Percentiles rank a stretch among this genome's conserved stretches.
Conservation (phyloP, 768 basidiomycete genomes). For the Termitomyces sp. region DNA sequence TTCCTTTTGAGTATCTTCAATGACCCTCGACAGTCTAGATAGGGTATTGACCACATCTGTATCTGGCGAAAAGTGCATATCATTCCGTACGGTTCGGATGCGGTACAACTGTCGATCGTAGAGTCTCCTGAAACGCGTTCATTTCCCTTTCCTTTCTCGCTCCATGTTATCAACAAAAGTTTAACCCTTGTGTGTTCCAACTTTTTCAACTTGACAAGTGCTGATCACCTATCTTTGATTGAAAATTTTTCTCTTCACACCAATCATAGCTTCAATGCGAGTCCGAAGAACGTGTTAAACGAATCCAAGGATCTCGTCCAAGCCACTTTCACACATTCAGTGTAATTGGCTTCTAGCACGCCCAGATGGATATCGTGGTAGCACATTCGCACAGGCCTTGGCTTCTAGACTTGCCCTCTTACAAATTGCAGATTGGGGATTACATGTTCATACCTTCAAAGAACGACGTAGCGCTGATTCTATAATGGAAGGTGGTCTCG, state of each 20-base stretch:
- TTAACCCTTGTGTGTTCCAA: neutral
- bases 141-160: too few species aligned
- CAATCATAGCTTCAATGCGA: neutral
- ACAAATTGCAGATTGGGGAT: neutral
- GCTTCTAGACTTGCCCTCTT: neutral
- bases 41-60: slow-evolving; percentile 8
- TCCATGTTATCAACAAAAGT: neutral
- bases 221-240: neutral
- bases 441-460: neutral
- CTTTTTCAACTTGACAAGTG: neutral
- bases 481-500: neutral
- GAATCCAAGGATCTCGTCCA: neutral
- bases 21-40: neutral
- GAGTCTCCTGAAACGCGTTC: neutral
- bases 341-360: neutral
- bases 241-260: neutral
- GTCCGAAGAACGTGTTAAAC: neutral
- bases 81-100: neutral
- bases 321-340: neutral
- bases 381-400: neutral
- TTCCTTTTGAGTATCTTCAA: slow-evolving; percentile 10
- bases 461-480: neutral
- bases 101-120: neutral
- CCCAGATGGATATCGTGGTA: neutral
- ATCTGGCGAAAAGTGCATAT: neutral